Base-by-base conservation (phyloP, 331 rosid genomes). In the Malus hybrid region DNA sequence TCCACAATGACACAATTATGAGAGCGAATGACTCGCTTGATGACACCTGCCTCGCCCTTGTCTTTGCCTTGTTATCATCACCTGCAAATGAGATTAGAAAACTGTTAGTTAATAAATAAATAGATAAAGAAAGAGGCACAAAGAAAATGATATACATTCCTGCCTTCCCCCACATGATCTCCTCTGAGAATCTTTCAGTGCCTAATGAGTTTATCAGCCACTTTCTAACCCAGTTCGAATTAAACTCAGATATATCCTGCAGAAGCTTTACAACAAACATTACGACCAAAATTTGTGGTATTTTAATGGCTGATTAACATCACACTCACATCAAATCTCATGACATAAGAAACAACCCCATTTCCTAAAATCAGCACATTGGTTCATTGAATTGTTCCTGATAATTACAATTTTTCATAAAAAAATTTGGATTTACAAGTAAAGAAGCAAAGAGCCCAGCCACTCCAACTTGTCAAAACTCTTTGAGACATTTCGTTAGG, bases 1-100 rank as follows among this genome's bases (percentile, higher is more conserved):
- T 91, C 98, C 20, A 93, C 96, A 48, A 93, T 87, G 67, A 93
- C 86, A 18, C 96, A 96, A 86, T 91, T 93, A 86, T 93, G 98
- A 62, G 89, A 52, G 76, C 90, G 94, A 85, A 93, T 68, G 12
- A 91, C 96, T 3, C 98, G 94, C 83, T 93, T 93, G 48, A 93
- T 81, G 22, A 84, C 6, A 70, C 97, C 91, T 4, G 79, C 76
- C 76, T 93, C 96, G 0, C 97, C 96, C 87, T 82, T 93, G 79
- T 93, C 96, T 85, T 93, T 91, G 72, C 97, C 96, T 87, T 66
- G 29, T 90, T 66, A 90, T 90, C 97, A 87, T 88, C 77, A 93
- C 97, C 93, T 91, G 84, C 55, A 61, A 73, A 44, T n/a, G 57
- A 65, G 72, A 71, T 24, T 18, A 24, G 14, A 48, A 50, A 9